Evolutionary conservation across 2,329 filamentous ascomycete genomes (phyloP), one percentile per base, ranked within the genome.

Genomic region (Acrodontium crateriforme): DNA sequence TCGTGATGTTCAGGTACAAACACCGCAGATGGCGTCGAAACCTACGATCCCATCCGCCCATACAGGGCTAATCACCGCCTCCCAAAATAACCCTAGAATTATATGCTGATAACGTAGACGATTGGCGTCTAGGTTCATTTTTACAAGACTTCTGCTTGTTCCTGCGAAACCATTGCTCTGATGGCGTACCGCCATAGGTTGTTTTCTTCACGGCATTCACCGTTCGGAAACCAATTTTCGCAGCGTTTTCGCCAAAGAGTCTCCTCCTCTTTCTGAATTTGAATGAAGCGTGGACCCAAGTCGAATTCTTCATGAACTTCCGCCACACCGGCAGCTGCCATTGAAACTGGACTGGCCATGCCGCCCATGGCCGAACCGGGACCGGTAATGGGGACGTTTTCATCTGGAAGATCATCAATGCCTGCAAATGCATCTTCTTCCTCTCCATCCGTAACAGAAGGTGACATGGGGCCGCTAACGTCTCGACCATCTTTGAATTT

Each of bases 391-490:
- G 33, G 32, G 5, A 32, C 30, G 25, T 45, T 41, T 16, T 63
- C 62, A 32, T 94, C 87, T 38, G 87, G 79, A 3, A 94, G 69
- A 48, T 95, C 85, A 7, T 85, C 83, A n/a, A 95, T 78, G 32
- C 85, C 85, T 35, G 85, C 87, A 55, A 95, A 94, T 5, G 87
- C 79, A 50, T 94, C 85, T 34, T 93, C 85, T 24, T 91, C 82
- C 27, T 91, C 81, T 24, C 87, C 79, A 10, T 80, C 57, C 13
- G 74, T 78, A 31, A 81, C 71, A 34, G 60, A 56, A 3, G 63
- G 57, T 5, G 10, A n/a, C 6, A 55, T 50, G 7, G 49, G 50
- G 16, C 53, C 52, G 12, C 40, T 45, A 34, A 51, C 34, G 45
- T 54, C 40, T 41, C 53, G 34, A 28, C 37, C 63, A 11, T 42